A percentile compares a stretch with the other conserved stretches of the same genome.
phyloP scores from a whole-genome alignment of 2,329 filamentous ascomycete genomes.

The Cucurbitaria berberidis region DNA sequence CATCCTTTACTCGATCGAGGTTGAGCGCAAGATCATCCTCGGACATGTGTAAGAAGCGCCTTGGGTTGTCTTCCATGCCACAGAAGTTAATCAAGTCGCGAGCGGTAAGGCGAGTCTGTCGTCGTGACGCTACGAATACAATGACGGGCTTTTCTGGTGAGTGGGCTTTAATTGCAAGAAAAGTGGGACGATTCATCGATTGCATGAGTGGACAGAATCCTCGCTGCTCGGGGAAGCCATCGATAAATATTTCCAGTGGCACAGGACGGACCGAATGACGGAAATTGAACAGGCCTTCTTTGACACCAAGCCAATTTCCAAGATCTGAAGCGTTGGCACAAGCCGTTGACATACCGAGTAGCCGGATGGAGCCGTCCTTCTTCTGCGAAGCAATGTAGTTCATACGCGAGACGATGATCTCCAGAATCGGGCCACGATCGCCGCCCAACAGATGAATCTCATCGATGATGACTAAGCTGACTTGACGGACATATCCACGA shows the following conservation, averaged over 20 bases:
- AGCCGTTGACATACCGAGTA: slow-evolving; percentile 98
- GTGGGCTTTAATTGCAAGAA: slow-evolving; percentile 94
- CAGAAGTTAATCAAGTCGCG: slow-evolving; percentile 97
- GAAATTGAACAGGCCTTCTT: slow-evolving; percentile 95
- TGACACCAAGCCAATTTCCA: slow-evolving; percentile 95
- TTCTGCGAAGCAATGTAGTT: slow-evolving; percentile 98
- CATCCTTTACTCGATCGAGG: slow-evolving; percentile 88
- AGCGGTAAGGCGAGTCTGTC: slow-evolving; percentile 92
- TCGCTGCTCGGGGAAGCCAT: slow-evolving; percentile 92
- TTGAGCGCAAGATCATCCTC: slow-evolving; percentile 92
- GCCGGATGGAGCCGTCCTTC: slow-evolving; percentile 78
- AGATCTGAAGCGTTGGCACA: slow-evolving; percentile 95
- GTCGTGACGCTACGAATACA: slow-evolving; percentile 93
- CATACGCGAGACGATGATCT: slow-evolving; percentile 94
- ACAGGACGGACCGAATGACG: slow-evolving; percentile 95
- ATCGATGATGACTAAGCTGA: slow-evolving; percentile 96
- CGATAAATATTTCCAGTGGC: slow-evolving; percentile 93
- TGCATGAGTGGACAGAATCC: slow-evolving; percentile 99
- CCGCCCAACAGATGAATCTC: slow-evolving; percentile 98
- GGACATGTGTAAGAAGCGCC: slow-evolving; percentile 90
- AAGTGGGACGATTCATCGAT: slow-evolving; percentile 97
- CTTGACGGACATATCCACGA: slow-evolving; percentile 91
- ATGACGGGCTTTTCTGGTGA: slow-evolving; percentile 97
- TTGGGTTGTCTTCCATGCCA: slow-evolving; percentile 97
- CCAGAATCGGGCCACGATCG: slow-evolving; percentile 94